Evolutionary conservation across 2,329 filamentous ascomycete species (phyloP).

Genomic region (Epichloe bromicola): DNA sequence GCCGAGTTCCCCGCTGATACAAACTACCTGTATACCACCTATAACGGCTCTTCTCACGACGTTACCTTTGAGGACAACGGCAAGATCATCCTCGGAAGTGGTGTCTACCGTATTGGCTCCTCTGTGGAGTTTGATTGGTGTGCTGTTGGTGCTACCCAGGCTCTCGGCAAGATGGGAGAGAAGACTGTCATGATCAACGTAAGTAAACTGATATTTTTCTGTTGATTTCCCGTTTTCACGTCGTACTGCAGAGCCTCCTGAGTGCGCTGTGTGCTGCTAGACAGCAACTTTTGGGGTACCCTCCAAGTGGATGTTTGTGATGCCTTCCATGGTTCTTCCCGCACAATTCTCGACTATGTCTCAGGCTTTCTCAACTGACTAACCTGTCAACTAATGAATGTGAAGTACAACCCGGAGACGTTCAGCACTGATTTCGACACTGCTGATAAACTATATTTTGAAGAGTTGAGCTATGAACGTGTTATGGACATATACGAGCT

Average conservation of each 20-base stretch:
- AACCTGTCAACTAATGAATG: slow-evolving; percentile 3
- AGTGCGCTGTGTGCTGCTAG: neutral
- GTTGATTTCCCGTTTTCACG: neutral
- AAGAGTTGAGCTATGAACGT: slow-evolving; percentile 90
- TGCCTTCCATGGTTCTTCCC: too few relatives aligned
- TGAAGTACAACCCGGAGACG: slow-evolving; percentile 64
- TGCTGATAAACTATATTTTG: slow-evolving; percentile 89
- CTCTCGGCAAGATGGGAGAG: slow-evolving; percentile 74
- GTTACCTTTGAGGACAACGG: slow-evolving; percentile 89
- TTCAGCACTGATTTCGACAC: slow-evolving; percentile 74
- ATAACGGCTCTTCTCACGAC: slow-evolving; percentile 90
- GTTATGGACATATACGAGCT: slow-evolving; percentile 99
- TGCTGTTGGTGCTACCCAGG: slow-evolving; percentile 77
- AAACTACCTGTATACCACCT: slow-evolving; percentile 95
- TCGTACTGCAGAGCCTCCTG: too few relatives aligned
- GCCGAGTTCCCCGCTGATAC: slow-evolving; percentile 92
- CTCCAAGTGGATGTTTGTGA: too few relatives aligned
- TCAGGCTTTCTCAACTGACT: neutral
- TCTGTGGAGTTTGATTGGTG: slow-evolving; percentile 99
- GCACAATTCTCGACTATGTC: too few relatives aligned
- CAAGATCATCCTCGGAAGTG: slow-evolving; percentile 77
- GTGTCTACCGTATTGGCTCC: slow-evolving; percentile 94
- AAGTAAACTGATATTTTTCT: slow-evolving; percentile 18
- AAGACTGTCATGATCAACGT: slow-evolving; percentile 97
- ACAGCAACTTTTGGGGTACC: too few relatives aligned